Conservation (phyloP, 106 monocot genomes). For the Triglochin maritima region DNA sequence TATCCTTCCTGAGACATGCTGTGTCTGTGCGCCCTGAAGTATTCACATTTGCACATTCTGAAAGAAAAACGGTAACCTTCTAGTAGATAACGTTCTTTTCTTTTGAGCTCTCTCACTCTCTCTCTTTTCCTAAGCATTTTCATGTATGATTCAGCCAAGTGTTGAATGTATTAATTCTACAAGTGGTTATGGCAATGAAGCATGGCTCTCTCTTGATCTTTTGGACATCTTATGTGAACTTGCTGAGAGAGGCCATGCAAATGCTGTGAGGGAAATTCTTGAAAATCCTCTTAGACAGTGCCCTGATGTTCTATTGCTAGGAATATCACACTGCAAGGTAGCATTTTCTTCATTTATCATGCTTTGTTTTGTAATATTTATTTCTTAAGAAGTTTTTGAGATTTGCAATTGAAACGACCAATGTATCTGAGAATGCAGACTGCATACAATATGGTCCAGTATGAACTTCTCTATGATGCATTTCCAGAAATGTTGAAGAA, state of each 20-base stretch:
- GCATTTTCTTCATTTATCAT: conserved; percentile 1
- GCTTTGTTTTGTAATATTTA: background rate
- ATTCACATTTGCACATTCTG: conserved; percentile 80
- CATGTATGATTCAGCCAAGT: background rate
- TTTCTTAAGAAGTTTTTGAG: background rate
- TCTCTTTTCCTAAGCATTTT: background rate
- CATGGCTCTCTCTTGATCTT: conserved; percentile 88
- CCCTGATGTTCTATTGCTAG: conserved; percentile 68
- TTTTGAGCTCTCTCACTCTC: background rate
- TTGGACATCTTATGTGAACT: conserved; percentile 75
- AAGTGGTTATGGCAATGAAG: conserved; percentile 53
- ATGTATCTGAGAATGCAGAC: conserved; percentile 36
- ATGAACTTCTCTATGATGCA: conserved; percentile 52
- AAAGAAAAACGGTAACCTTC: conserved; percentile 59
- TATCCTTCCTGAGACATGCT: conserved; percentile 86
- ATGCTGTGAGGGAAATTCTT: conserved; percentile 47
- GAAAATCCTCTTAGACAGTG: conserved; percentile 54
- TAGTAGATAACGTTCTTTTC: background rate
- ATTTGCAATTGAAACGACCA: background rate
- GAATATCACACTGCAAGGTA: conserved; percentile 58
- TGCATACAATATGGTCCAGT: conserved; percentile 71
- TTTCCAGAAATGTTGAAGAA: conserved; percentile 64
- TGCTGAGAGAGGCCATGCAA: conserved; percentile 77
- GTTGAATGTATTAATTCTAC: conserved; percentile 25
- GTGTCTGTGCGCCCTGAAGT: conserved; percentile 49